Percentiles rank a stretch among this genome's conserved stretches.
Conservation (phyloP, 2,329 filamentous ascomycete genomes). For the Fusarium keratoplasticum region DNA sequence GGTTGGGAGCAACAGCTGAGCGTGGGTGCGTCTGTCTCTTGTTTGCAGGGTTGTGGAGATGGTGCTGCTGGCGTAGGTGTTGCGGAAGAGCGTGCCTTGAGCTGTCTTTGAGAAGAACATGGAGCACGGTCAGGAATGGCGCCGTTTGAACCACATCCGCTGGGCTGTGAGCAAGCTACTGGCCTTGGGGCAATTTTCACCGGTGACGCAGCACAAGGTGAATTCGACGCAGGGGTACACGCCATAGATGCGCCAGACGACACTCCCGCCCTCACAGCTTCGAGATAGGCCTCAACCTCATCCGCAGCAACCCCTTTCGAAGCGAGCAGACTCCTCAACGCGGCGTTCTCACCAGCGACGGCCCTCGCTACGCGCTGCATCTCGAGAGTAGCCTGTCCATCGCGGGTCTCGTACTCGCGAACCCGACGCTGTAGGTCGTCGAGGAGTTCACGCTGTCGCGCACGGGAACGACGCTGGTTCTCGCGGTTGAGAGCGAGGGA, state of each 20-base stretch:
- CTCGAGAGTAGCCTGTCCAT: conserved; percentile 57
- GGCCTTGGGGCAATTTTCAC: conserved; percentile 7
- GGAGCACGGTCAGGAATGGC: background rate
- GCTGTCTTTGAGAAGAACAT: background rate
- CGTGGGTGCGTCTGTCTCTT: background rate
- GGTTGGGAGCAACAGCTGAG: conserved; percentile 1
- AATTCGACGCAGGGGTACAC: conserved; percentile 14
- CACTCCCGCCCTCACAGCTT: background rate
- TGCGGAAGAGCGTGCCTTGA: background rate
- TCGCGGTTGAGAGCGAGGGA: conserved; percentile 50
- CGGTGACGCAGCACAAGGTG: conserved; percentile 22
- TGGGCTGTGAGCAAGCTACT: background rate
- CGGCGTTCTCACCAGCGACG: conserved; percentile 57
- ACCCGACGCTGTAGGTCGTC: conserved; percentile 55
- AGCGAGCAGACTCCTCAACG: conserved; percentile 48
- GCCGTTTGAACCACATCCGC: background rate
- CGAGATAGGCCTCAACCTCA: conserved; percentile 38
- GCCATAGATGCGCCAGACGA: background rate
- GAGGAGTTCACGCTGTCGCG: conserved; percentile 57
- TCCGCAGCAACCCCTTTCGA: conserved; percentile 29
- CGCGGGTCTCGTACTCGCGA: conserved; percentile 55
- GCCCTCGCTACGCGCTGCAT: conserved; percentile 60
- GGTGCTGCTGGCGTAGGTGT: background rate
- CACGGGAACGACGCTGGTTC: conserved; percentile 60
- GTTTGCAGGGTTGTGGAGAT: background rate